Conservation (phyloP, 2,329 filamentous ascomycete genomes). For the Fusarium austroafricanum region DNA sequence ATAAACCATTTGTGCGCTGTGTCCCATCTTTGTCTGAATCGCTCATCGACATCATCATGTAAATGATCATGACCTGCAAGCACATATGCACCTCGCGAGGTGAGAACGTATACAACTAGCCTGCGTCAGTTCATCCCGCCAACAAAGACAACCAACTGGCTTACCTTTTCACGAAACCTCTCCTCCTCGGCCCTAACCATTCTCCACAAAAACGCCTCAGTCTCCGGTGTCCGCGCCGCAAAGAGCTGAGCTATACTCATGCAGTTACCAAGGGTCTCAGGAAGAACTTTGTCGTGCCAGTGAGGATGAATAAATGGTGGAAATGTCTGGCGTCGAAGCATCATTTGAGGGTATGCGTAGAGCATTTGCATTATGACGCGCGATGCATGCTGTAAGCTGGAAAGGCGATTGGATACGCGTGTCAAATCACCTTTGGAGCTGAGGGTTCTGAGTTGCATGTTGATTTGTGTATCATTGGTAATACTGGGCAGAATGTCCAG, state of each 20-base stretch:
- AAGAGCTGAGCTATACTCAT: slow-evolving; percentile 46
- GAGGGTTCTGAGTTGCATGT: background rate
- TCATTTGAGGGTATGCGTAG: slow-evolving; percentile 48
- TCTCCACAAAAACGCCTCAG: slow-evolving; percentile 45
- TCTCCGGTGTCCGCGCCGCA: slow-evolving; percentile 36
- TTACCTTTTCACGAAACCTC: slow-evolving; percentile 37
- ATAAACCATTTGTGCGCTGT: slow-evolving; percentile 6
- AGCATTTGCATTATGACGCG: slow-evolving; percentile 42
- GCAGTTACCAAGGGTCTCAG: slow-evolving; percentile 42
- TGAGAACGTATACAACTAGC: slow-evolving; percentile 5
- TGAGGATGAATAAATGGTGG: slow-evolving; percentile 49
- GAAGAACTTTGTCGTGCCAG: slow-evolving; percentile 37
- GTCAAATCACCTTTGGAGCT: slow-evolving; percentile 22
- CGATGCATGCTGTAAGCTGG: slow-evolving; percentile 30
- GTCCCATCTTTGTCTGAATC: slow-evolving; percentile 24
- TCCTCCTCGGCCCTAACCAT: slow-evolving; percentile 42
- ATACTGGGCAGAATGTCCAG: accelerated
- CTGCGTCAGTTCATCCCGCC: background rate
- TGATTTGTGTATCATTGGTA: background rate
- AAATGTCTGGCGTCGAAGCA: slow-evolving; percentile 47
- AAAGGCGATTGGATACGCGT: slow-evolving; percentile 17
- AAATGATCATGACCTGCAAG: slow-evolving; percentile 45
- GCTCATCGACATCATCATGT: slow-evolving; percentile 48
- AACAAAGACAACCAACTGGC: accelerated
- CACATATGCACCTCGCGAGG: slow-evolving; percentile 33